Conservation (phyloP, 2,329 filamentous ascomycete genomes). For the Diaporthe sp. region DNA sequence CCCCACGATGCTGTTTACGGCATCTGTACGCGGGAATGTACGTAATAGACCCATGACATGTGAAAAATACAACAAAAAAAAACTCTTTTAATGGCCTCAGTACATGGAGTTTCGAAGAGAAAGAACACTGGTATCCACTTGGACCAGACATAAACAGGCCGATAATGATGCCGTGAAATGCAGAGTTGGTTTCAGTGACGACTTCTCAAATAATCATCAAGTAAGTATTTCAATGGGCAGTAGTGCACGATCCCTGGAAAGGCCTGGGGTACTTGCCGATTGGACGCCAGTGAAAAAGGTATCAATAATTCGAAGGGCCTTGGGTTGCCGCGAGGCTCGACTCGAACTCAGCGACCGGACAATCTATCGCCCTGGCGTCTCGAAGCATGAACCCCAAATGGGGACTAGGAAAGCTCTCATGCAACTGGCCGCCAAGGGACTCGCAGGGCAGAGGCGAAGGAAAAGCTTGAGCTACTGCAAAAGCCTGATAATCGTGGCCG, state of each 20-base stretch:
- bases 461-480: background rate
- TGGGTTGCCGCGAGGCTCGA: background rate
- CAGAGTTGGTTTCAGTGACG: slow-evolving; percentile 14
- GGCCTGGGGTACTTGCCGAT: background rate
- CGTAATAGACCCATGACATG: slow-evolving; percentile 35
- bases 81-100: background rate
- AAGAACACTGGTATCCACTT: slow-evolving; percentile 22
- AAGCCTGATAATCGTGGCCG: slow-evolving; percentile 11
- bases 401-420: background rate
- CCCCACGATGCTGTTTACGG: slow-evolving; percentile 32
- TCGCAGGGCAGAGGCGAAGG: background rate
- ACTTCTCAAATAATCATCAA: slow-evolving; percentile 37
- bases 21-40: slow-evolving; percentile 39
- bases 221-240: slow-evolving; percentile 7
- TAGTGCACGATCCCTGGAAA: background rate
- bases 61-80: slow-evolving; percentile 9
- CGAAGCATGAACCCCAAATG: background rate
- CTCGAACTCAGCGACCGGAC: background rate
- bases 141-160: slow-evolving; percentile 3
- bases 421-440: background rate
- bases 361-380: background rate
- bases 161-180: slow-evolving; percentile 18
- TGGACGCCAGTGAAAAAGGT: background rate
- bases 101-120: background rate
- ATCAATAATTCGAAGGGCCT: background rate